phyloP scores from a whole-genome alignment of 129 eudicot species.

The Artemisia argyi region DNA sequence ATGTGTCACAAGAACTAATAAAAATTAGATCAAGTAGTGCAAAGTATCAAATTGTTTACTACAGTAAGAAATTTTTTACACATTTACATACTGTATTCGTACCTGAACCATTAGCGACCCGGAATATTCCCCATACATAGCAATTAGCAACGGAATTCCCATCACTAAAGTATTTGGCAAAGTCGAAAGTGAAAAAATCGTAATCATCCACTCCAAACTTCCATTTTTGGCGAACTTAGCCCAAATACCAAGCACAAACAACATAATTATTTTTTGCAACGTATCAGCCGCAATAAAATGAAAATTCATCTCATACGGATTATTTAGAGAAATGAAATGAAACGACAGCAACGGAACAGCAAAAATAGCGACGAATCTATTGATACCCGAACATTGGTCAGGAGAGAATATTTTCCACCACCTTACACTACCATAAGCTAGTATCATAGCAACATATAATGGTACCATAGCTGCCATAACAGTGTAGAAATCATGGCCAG shows the following conservation, averaged over 20 bases:
- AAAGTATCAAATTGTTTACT: not conserved
- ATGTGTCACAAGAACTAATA: too few species aligned
- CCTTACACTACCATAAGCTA: conserved; percentile 92
- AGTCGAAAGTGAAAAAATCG: conserved; percentile 70
- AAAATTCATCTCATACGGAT: conserved; percentile 78
- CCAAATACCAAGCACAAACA: conserved; percentile 61
- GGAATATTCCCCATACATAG: conserved; percentile 71
- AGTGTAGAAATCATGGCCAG: conserved; percentile 75
- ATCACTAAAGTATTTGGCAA: conserved; percentile 82
- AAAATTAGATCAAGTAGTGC: not conserved
- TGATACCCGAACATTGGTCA: conserved; percentile 93
- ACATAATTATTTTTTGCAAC: conserved; percentile 69
- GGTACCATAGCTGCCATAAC: conserved; percentile 87
- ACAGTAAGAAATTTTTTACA: not conserved
- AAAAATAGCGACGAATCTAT: conserved; percentile 81
- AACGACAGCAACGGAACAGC: conserved; percentile 86
- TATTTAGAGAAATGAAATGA: conserved; percentile 75
- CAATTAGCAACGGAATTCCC: conserved; percentile 87
- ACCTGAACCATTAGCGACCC: conserved; percentile 83
- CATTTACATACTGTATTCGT: not conserved
- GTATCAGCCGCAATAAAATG: conserved; percentile 86
- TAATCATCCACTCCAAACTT: conserved; percentile 75
- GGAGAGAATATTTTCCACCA: conserved; percentile 95
- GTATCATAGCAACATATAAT: conserved; percentile 85
- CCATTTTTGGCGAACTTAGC: conserved; percentile 55